Evolutionary conservation across 192 early-diverging fungal species (phyloP).

Genomic region (Linnemannia elongata): DNA sequence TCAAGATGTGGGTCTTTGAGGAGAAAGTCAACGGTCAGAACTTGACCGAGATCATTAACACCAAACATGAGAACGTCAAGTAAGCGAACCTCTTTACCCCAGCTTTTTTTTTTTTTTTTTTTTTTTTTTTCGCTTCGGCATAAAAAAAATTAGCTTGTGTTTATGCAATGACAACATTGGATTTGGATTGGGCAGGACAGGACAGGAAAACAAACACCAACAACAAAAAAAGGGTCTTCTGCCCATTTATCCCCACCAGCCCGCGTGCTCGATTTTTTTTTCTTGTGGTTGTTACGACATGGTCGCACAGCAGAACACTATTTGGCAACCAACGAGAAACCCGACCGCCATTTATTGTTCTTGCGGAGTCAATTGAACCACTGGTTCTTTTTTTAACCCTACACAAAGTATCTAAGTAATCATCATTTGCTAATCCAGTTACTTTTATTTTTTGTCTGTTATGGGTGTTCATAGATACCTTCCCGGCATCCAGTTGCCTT

Average conservation of each 20-base stretch:
- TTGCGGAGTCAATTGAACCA: not conserved
- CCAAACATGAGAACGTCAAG: constrained; percentile 92
- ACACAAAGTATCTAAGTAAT: not conserved
- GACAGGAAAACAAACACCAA: not conserved
- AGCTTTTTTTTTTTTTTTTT: not conserved
- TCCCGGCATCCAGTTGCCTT: constrained; percentile 86
- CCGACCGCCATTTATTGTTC: not conserved
- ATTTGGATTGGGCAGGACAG: not conserved
- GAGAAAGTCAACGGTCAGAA: constrained; percentile 87
- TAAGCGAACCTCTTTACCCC: constrained; percentile 26
- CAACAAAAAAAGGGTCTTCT: not conserved
- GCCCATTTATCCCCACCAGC: not conserved
- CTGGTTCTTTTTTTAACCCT: not conserved
- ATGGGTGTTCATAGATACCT: constrained; percentile 67
- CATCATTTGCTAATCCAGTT: not conserved
- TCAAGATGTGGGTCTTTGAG: constrained; percentile 97
- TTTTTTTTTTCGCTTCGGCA: not conserved
- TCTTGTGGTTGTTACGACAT: not conserved
- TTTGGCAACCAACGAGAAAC: not conserved
- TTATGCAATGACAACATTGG: constrained; percentile 7
- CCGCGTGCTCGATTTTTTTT: too few relatives aligned
- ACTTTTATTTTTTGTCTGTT: too few relatives aligned
- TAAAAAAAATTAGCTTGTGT: not conserved
- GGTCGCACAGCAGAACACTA: not conserved
- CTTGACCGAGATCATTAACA: constrained; percentile 96